Base-by-base conservation (phyloP, 139 green algal species). In the Zygnema circumcarinatum region DNA sequence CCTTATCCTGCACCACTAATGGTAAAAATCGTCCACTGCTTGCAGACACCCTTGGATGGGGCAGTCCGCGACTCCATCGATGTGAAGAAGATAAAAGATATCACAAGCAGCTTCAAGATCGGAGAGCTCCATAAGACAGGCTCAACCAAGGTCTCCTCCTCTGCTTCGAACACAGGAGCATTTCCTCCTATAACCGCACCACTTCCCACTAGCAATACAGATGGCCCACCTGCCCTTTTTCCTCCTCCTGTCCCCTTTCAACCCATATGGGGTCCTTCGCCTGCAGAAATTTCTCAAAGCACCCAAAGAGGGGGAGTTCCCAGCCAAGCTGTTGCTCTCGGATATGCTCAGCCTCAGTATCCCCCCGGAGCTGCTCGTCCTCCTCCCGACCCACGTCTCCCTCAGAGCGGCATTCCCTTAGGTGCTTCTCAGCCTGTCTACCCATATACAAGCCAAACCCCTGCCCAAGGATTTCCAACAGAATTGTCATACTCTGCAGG, bases 51-150 rank as follows among this genome's bases (percentile, higher is more conserved):
- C 16, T 62, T 16, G 7, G 47, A 62, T 25, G 47, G 47, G 16
- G 47, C 47, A 25, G 47, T 62, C 16, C 47, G 79, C 62, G 79
- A 35, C 31, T 32, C 78, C 36, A 83, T 88, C 36, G 82, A 88
- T 40, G 84, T 89, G 32, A 31, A n/a, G 39, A 83, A 83, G 0
- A 54, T 89, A 40, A 89, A 89, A 67, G 76, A 89, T 56, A 56
- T 79, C n/a, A 73, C 79, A 29, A 41, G 36, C 31, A 35, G 31
- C 52, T 67, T 89, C 80, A 90, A 20, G 29, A 29, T 89, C 11
- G 84, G 84, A 0, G 84, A 89, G 20, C 76, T 52, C 11, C 47
- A 3, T 22, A 83, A 81, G 16, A 47, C 38, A 7, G 11, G 36
- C 16, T 3, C 56, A 85, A 7, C 2, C n/a, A 81, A 81, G 74